These are phyloP conservation scores for Ogataea philodendri DNA, from an alignment of 805 yeast genomes.

Conservation along the genomic window DNA sequence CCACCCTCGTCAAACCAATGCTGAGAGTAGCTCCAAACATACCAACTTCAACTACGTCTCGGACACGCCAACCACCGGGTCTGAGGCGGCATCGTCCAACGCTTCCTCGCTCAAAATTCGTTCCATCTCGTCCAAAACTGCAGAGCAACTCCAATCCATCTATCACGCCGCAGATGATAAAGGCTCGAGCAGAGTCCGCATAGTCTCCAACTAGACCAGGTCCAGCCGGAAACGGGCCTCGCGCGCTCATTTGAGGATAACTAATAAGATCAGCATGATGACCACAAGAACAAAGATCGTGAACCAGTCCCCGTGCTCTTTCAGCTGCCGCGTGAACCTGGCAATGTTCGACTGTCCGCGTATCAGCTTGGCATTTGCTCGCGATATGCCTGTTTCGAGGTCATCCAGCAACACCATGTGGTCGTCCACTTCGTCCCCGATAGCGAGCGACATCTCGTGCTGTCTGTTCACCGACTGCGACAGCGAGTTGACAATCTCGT, in stretches of 20 bases:
- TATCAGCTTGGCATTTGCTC: slow-evolving; percentile 39
- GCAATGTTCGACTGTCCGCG: slow-evolving; percentile 42
- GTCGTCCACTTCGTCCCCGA: slow-evolving; percentile 46
- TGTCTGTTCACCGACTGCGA: slow-evolving; percentile 45
- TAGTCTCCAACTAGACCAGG: slow-evolving; percentile 9
- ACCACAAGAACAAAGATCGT: slow-evolving; percentile 43
- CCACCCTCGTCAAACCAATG: slow-evolving; percentile 2
- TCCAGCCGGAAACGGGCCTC: no score
- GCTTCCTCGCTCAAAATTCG: slow-evolving; percentile 13
- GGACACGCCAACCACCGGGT: slow-evolving; percentile 23
- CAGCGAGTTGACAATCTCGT: slow-evolving; percentile 39
- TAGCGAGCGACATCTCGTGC: slow-evolving; percentile 43
- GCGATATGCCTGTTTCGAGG: slow-evolving; percentile 45
- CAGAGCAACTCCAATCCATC: slow-evolving; percentile 11
- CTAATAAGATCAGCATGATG: slow-evolving; percentile 43
- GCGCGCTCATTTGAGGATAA: slow-evolving; percentile 38
- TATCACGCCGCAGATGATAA: slow-evolving; percentile 12
- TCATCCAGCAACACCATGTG: slow-evolving; percentile 51
- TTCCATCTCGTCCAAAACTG: slow-evolving; percentile 8
- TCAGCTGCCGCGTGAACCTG: slow-evolving; percentile 40
- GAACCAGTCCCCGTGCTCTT: slow-evolving; percentile 49
- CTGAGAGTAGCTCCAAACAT: slow-evolving; percentile 15
- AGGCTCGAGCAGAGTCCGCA: slow-evolving; percentile 6
- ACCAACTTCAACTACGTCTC: slow-evolving; percentile 21
- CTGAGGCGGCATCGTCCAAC: slow-evolving; percentile 18